These are phyloP conservation scores for Blastobotrys chiropterorum DNA, from an alignment of 805 yeast species.

Conservation along the genomic window DNA sequence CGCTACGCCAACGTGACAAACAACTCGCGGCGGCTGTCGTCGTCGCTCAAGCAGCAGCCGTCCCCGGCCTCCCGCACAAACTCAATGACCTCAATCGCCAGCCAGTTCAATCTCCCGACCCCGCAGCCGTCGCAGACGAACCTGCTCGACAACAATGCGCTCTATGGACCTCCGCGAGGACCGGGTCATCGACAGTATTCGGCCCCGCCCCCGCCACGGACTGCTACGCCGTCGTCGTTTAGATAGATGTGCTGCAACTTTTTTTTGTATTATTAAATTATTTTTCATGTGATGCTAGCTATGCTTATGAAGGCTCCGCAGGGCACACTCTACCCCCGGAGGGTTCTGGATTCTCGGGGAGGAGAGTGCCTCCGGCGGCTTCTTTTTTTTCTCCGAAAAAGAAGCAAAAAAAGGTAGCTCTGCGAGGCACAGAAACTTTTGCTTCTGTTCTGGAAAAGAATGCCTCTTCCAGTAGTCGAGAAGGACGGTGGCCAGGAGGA, in stretches of 20 bases:
- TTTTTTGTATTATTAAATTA: neutral
- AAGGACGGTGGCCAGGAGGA: no score
- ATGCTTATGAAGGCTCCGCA: no score
- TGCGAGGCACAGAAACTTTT: neutral
- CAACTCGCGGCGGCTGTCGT: conserved; percentile 14
- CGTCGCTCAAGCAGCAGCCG: conserved; percentile 8
- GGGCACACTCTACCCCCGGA: no score
- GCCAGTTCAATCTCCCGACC: conserved; percentile 5
- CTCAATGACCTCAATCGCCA: conserved; percentile 16
- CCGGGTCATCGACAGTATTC: neutral
- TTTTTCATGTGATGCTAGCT: no score
- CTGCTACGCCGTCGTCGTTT: neutral
- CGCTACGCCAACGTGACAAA: conserved; percentile 25
- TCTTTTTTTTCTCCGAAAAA: neutral
- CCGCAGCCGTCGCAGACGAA: conserved; percentile 8
- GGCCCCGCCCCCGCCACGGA: neutral
- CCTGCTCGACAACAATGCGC: conserved; percentile 3
- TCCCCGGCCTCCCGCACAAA: conserved; percentile 14
- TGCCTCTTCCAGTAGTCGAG: neutral
- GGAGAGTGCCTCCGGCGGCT: neutral
- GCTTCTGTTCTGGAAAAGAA: neutral
- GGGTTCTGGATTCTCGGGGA: no score
- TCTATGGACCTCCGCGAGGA: neutral
- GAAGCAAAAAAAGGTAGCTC: neutral
- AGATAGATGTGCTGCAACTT: neutral